Conservation (phyloP, 768 basidiomycete genomes). For the Tricholoma sp. region DNA sequence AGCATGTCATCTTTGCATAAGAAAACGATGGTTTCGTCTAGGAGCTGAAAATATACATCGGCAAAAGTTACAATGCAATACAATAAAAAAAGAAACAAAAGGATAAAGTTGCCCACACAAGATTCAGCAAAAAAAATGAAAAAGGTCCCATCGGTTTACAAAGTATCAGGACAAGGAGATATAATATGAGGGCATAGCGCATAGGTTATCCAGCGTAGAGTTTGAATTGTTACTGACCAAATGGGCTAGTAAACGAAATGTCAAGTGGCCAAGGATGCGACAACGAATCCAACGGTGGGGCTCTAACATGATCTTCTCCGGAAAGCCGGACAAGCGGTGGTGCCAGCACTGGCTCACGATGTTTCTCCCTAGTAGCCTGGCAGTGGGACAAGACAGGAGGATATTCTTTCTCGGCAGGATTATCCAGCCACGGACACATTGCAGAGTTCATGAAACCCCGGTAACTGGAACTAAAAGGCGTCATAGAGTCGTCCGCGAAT, state of each 20-base stretch:
- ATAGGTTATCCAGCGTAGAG: background rate
- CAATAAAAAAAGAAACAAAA: background rate
- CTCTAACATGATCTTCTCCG: background rate
- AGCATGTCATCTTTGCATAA: background rate
- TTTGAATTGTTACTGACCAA: background rate
- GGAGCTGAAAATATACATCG: background rate
- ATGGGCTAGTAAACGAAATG: background rate
- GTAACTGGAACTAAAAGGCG: conserved; percentile 8
- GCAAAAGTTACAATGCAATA: background rate
- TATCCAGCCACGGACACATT: conserved; percentile 21
- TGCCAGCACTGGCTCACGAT: background rate
- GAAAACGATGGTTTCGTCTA: background rate
- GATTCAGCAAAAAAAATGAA: background rate
- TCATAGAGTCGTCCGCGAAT: conserved; percentile 41
- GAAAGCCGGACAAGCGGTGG: background rate
- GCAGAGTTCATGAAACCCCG: conserved; percentile 11
- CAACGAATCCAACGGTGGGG: background rate
- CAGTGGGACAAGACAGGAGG: background rate
- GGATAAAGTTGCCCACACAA: background rate
- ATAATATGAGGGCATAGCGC: background rate
- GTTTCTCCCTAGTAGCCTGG: background rate
- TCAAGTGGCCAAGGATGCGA: background rate
- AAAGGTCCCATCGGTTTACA: background rate
- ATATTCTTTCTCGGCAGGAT: background rate
- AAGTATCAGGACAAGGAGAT: background rate